Conservation (phyloP, 495 filamentous ascomycete species). For the Collariella sp. region DNA sequence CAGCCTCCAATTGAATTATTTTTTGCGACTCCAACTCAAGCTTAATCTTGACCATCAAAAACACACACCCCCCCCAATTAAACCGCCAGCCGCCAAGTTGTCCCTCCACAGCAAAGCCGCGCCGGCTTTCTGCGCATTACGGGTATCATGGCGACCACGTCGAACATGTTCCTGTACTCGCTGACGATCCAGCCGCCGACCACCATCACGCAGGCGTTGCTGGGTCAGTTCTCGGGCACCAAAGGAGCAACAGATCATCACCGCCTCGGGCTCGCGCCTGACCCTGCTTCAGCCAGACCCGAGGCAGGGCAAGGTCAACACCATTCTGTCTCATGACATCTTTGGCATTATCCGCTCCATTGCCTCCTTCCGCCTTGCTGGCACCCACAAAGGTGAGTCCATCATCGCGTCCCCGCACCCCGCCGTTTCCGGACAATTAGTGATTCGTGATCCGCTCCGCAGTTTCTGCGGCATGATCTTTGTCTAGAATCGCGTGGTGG, state of each 20-base stretch:
- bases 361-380: constrained; percentile 80
- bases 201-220: constrained; percentile 77
- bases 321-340: constrained; percentile 80
- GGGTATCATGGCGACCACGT: constrained; percentile 95
- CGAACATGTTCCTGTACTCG: constrained; percentile 96
- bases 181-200: constrained; percentile 88
- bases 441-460: constrained; percentile 71
- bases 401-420: constrained; percentile 5
- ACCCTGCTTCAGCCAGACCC: constrained; percentile 82
- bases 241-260: constrained; percentile 96
- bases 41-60: background rate
- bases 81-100: constrained; percentile 1
- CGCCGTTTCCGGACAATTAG: constrained; percentile 60
- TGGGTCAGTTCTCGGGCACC: constrained; percentile 88
- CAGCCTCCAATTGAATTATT: background rate
- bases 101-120: constrained; percentile 30
- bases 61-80: background rate
- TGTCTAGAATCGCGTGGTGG: constrained; percentile 18
- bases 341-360: constrained; percentile 90
- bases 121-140: constrained; percentile 45
- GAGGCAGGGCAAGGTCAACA: constrained; percentile 72
- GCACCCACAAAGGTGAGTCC: constrained; percentile 90
- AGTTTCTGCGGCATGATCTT: constrained; percentile 34
- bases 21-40: background rate
- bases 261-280: constrained; percentile 67